Conservation (phyloP, 2,329 filamentous ascomycete genomes). For the Dactylellina leptospora region DNA sequence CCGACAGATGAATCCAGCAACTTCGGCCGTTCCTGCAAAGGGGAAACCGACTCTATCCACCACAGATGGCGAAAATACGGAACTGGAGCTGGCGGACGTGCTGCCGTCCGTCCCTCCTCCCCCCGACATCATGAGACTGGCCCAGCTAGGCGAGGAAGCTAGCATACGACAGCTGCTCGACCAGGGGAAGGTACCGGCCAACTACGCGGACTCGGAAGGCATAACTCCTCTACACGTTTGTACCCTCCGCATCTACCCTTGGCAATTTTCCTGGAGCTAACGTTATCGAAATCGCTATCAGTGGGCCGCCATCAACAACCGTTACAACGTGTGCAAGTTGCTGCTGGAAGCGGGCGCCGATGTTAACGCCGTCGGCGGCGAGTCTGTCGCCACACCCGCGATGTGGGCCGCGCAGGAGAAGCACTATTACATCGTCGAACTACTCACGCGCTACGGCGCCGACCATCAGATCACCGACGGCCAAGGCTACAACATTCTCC, state of each 20-base stretch:
- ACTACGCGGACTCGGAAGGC: constrained; percentile 85
- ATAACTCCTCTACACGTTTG: constrained; percentile 94
- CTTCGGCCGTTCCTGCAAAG: constrained; percentile 52
- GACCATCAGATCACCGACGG: constrained; percentile 91
- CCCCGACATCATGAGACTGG: constrained; percentile 90
- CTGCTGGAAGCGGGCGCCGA: constrained; percentile 85
- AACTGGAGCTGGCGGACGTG: constrained; percentile 48
- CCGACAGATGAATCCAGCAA: constrained; percentile 48
- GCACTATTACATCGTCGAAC: constrained; percentile 94
- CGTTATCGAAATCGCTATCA: constrained; percentile 61
- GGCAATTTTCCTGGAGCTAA: constrained; percentile 35
- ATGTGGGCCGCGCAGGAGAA: constrained; percentile 98
- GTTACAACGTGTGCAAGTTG: constrained; percentile 96
- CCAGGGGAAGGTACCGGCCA: constrained; percentile 79
- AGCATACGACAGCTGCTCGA: constrained; percentile 92
- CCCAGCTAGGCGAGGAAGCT: constrained; percentile 82
- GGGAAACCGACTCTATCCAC: constrained; percentile 48
- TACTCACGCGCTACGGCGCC: constrained; percentile 88
- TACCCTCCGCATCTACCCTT: too few relatives aligned
- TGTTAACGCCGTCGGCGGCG: constrained; percentile 93
- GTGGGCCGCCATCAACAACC: constrained; percentile 99
- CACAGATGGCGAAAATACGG: constrained; percentile 39
- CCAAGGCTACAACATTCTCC: constrained; percentile 97
- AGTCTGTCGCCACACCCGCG: constrained; percentile 89
- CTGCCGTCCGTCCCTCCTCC: constrained; percentile 42